Evolutionary conservation across 345 rosid genomes (phyloP), one percentile per base, ranked within the genome.

Genomic region (Pseudoturritis turrita): DNA sequence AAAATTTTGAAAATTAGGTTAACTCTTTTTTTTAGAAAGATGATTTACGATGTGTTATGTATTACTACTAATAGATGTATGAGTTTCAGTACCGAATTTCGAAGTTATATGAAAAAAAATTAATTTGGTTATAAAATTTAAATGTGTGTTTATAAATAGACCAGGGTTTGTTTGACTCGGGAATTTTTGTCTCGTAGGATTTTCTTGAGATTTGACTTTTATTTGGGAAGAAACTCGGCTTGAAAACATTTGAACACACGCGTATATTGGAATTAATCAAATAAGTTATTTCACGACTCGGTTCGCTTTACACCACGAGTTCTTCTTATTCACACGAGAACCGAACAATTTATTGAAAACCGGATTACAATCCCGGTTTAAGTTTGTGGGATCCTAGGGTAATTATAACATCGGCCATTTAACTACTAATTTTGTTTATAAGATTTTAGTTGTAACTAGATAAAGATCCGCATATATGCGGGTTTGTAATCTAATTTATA

Each of bases 201-300:
- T 66, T 28, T 58, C 51, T 57, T 65, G 61, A 66, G 31, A 14
- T 40, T 40, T 74, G 78, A 74, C 67, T 66, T 73, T 66, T 62
- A 41, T 49, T 31, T 51, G 15, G 3, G 14, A 65, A 45, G 14
- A 65, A 65, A 47, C 44, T 56, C 59, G 44, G 61, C 66, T 19
- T 28, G 9, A 63, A 26, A 63, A 46, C 68, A 12, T 46, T 31
- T 65, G 35, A 65, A 37, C 36, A 72, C 8, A 15, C 3, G 41
- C 31, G 19, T 6, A 53, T 15, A 10, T 44, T 63, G 70, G 61
- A 65, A 73, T 39, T 19, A 65, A 73, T 47, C 60, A 65, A 65
- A 73, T 28, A 57, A 18, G 36, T 46, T 25, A 17, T 31, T 45
- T 35, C 45, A 37, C 18, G 59, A 57, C 70, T 62, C 46, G 57